phyloP scores from a whole-genome alignment of 2,329 filamentous ascomycete species.

The Emmonsiellopsis sp. region DNA sequence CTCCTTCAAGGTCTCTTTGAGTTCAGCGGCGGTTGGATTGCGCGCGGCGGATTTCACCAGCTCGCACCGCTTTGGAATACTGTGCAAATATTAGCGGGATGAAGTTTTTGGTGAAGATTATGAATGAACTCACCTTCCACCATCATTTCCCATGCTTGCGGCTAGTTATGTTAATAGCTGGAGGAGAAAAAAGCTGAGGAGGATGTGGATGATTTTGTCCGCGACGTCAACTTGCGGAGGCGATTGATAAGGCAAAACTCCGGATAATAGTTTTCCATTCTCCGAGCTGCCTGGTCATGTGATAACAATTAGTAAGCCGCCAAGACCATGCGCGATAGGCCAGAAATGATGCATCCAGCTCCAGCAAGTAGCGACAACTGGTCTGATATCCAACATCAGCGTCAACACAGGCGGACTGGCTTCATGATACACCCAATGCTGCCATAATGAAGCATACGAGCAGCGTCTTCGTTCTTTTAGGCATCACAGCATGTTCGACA shows the following conservation, averaged over 20 bases:
- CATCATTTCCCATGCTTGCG: conserved; percentile 82
- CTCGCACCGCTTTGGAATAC: conserved; percentile 89
- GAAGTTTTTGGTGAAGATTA: not conserved
- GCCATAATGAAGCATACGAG: conserved; percentile 28
- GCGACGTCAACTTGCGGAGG: not conserved
- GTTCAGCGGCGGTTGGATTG: conserved; percentile 68
- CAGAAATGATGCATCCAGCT: not conserved
- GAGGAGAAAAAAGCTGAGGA: not conserved
- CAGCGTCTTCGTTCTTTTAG: conserved; percentile 25
- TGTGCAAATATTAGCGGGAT: conserved; percentile 19
- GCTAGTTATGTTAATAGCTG: not conserved
- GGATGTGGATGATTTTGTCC: not conserved
- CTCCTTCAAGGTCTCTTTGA: conserved; percentile 82
- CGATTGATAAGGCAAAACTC: not conserved
- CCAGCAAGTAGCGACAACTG: not conserved
- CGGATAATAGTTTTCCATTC: not conserved
- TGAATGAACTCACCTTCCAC: conserved; percentile 54
- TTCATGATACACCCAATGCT: conserved; percentile 6
- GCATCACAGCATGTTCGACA: conserved; percentile 25
- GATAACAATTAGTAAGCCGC: not conserved
- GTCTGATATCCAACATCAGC: not conserved
- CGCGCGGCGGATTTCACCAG: conserved; percentile 90
- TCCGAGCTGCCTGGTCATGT: no score
- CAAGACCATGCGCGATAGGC: not conserved
- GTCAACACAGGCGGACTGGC: not conserved